These are phyloP conservation scores for Tinospora cordifolia DNA, from an alignment of 164 flowering plant genomes.

Conservation along the genomic window DNA sequence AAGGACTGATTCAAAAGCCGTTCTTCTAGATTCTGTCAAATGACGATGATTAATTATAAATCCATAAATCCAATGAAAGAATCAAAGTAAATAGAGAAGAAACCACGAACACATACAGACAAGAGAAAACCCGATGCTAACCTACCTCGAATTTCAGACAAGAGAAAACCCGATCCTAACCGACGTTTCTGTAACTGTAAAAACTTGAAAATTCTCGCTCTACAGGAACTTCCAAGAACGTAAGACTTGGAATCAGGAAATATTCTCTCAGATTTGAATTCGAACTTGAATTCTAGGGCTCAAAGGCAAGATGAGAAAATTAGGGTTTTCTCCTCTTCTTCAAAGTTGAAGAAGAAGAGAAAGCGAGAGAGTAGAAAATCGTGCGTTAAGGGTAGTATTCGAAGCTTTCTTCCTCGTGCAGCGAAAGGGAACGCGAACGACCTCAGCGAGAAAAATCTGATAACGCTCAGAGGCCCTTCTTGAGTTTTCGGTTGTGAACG, in stretches of 20 bases:
- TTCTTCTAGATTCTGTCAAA: background rate
- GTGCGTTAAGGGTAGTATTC: conserved; percentile 1
- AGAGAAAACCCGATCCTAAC: background rate
- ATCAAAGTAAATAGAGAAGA: background rate
- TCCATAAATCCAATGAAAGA: background rate
- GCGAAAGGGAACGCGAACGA: background rate
- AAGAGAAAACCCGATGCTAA: background rate
- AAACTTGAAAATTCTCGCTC: background rate
- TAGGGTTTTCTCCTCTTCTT: background rate
- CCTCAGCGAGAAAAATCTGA: background rate
- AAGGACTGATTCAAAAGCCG: background rate
- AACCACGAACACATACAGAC: background rate
- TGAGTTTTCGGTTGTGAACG: background rate
- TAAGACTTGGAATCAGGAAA: background rate
- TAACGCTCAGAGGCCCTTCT: background rate
- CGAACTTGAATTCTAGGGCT: background rate
- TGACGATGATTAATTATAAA: background rate
- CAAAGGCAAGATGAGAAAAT: background rate
- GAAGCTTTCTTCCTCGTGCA: background rate
- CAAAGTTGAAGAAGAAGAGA: background rate
- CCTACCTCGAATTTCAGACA: conserved; percentile 3
- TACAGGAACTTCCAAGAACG: background rate
- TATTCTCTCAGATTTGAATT: background rate
- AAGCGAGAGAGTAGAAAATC: background rate
- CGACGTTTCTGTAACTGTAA: background rate